Conservation (phyloP, 768 basidiomycete species). For the Lanmaoa rubissima region DNA sequence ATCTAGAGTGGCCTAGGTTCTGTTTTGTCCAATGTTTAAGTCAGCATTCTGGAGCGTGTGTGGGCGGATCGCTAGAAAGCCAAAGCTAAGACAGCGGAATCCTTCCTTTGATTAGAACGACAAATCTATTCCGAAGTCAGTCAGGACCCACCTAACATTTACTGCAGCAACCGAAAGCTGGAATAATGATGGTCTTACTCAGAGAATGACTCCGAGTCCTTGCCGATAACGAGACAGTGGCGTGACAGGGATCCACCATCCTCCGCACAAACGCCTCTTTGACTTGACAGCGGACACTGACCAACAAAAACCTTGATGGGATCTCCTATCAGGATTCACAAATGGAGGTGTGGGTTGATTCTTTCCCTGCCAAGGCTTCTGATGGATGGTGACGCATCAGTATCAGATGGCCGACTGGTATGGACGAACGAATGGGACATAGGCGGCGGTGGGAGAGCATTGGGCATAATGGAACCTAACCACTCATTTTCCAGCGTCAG, state of each 20-base stretch:
- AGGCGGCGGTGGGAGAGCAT: not conserved
- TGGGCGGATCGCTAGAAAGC: not conserved
- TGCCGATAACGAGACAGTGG: not conserved
- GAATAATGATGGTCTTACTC: no score
- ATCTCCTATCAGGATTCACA: not conserved
- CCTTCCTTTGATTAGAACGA: not conserved
- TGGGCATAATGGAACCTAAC: not conserved
- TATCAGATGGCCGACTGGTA: not conserved
- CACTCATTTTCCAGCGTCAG: not conserved
- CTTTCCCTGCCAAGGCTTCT: not conserved
- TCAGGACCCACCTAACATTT: no score
- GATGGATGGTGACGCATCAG: not conserved
- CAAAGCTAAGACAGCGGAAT: not conserved
- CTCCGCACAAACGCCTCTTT: constrained; percentile 10
- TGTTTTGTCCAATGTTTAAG: no score
- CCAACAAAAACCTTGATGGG: not conserved
- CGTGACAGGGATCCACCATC: not conserved
- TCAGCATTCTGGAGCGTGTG: not conserved
- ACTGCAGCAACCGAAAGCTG: not conserved
- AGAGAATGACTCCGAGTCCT: not conserved
- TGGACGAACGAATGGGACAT: not conserved
- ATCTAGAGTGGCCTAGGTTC: no score
- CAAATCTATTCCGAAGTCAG: not conserved
- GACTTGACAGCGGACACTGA: not conserved
- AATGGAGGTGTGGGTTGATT: not conserved